A percentile compares a stretch with the other conserved stretches of the same genome.
Evolutionary conservation across 2,329 filamentous ascomycete species (phyloP).

Genomic region (Macroventuria anomochaeta): DNA sequence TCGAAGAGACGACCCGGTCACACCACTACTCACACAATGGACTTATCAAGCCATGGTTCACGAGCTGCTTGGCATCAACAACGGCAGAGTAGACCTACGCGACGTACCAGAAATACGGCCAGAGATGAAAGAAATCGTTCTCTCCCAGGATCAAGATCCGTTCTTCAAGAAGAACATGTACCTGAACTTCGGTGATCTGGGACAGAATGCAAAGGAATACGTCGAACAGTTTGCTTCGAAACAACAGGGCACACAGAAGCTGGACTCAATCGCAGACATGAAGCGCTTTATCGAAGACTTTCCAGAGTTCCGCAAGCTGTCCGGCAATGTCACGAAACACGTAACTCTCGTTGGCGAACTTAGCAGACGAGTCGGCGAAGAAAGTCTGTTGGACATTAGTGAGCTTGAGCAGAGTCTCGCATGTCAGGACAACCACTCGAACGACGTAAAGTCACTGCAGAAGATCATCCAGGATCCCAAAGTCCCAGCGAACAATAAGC

Average conservation of each 20-base stretch:
- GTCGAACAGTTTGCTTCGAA: slow-evolving; percentile 98
- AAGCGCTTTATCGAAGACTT: slow-evolving; percentile 99
- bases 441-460: slow-evolving; percentile 92
- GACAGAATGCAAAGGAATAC: slow-evolving; percentile 97
- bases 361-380: slow-evolving; percentile 82
- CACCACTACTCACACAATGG: slow-evolving; percentile 94
- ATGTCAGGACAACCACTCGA: slow-evolving; percentile 92
- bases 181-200: slow-evolving; percentile 93
- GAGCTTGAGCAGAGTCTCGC: slow-evolving; percentile 96
- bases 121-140: slow-evolving; percentile 90
- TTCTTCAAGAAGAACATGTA: slow-evolving; percentile 99
- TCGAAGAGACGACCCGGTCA: slow-evolving; percentile 91
- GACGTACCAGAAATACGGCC: slow-evolving; percentile 83
- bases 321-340: slow-evolving; percentile 97
- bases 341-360: slow-evolving; percentile 95
- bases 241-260: slow-evolving; percentile 94
- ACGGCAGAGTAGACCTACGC: slow-evolving; percentile 89
- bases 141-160: slow-evolving; percentile 95
- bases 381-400: slow-evolving; percentile 92
- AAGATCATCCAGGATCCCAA: slow-evolving; percentile 79
- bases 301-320: slow-evolving; percentile 94
- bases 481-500: slow-evolving; percentile 81
- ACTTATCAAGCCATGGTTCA: slow-evolving; percentile 99
- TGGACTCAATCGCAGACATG: slow-evolving; percentile 98
- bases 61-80: slow-evolving; percentile 89